Evolutionary conservation across 2,329 filamentous ascomycete species (phyloP).

Genomic region (Microdochium paspali): DNA sequence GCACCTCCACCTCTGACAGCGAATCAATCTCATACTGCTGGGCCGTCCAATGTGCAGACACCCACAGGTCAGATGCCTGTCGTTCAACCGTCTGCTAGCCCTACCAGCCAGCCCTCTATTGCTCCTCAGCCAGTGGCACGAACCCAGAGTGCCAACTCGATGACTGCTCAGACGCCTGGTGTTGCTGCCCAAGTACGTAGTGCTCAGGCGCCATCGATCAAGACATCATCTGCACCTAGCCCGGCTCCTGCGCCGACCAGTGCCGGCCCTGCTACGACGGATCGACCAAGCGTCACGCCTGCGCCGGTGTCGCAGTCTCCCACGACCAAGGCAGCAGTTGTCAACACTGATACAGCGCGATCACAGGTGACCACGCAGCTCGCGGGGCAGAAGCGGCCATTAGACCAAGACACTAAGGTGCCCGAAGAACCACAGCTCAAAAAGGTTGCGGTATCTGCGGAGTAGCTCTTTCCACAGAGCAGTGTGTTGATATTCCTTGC

Average conservation of each 20-base stretch:
- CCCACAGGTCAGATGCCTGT: background rate
- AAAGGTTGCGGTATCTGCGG: slow-evolving; percentile 11
- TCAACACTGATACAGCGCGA: background rate
- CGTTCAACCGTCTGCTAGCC: background rate
- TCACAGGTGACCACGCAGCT: background rate
- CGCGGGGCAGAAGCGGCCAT: slow-evolving; percentile 1
- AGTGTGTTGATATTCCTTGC: background rate
- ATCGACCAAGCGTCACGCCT: background rate
- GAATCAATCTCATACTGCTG: background rate
- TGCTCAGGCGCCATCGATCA: background rate
- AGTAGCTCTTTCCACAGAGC: slow-evolving; percentile 1
- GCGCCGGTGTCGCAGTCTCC: background rate
- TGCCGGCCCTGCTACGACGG: background rate
- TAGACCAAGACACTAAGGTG: slow-evolving; percentile 9
- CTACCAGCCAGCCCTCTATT: too few relatives aligned
- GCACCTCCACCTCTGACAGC: background rate
- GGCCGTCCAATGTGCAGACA: background rate
- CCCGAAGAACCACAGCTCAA: slow-evolving; percentile 17
- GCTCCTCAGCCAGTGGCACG: too few relatives aligned
- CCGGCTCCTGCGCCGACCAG: background rate
- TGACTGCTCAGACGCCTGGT: too few relatives aligned
- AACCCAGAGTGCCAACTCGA: too few relatives aligned
- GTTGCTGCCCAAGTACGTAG: background rate
- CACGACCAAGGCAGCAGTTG: background rate
- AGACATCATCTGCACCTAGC: background rate